Percentiles rank a stretch among this genome's conserved stretches.
phyloP scores from a whole-genome alignment of 345 rosid genomes.

The Streptanthus diversifolius region DNA sequence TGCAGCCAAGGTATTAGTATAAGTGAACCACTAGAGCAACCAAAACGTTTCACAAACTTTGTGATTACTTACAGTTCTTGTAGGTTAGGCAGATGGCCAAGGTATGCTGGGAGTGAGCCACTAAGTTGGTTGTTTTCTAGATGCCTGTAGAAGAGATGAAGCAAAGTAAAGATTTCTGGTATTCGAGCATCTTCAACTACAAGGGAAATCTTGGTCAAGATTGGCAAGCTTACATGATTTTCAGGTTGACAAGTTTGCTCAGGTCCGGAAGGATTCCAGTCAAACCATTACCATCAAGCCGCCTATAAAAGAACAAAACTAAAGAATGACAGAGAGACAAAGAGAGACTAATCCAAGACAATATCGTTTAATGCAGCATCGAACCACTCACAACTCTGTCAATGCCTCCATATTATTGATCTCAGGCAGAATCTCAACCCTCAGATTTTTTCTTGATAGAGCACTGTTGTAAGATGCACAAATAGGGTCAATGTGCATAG shows the following conservation, averaged over 20 bases:
- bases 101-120: conserved; percentile 74
- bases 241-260: conserved; percentile 68
- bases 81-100: conserved; percentile 61
- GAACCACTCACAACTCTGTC: conserved; percentile 67
- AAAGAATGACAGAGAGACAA: conserved; percentile 1
- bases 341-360: background rate
- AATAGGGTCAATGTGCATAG: background rate
- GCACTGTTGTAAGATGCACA: conserved; percentile 43
- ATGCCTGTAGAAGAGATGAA: conserved; percentile 55
- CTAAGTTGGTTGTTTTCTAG: conserved; percentile 76
- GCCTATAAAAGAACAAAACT: conserved; percentile 43
- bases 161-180: conserved; percentile 19
- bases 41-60: background rate
- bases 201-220: conserved; percentile 3
- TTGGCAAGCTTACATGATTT: conserved; percentile 60
- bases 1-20: background rate
- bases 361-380: background rate
- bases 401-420: conserved; percentile 62
- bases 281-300: conserved; percentile 76
- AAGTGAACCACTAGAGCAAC: background rate
- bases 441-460: conserved; percentile 61
- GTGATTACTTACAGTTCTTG: conserved; percentile 65
- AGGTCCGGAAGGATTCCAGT: conserved; percentile 72
- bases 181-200: background rate
- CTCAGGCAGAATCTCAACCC: conserved; percentile 62